phyloP scores from a whole-genome alignment of 1,139 yeast species.

The Blastobotrys arbuscula region DNA sequence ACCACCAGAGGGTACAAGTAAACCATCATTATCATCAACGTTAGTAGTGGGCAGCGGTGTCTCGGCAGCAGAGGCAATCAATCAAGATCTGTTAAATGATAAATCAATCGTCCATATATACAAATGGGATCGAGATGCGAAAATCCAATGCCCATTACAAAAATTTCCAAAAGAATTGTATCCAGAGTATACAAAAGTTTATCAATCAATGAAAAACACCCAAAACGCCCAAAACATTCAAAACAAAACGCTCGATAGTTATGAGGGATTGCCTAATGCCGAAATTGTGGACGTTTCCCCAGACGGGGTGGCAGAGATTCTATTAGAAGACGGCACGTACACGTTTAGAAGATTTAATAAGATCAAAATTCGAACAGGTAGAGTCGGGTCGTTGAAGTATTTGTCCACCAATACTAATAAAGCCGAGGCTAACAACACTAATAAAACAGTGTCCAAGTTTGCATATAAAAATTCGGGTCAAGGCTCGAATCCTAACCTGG shows the following conservation, averaged over 20 bases:
- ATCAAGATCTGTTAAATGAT: not conserved
- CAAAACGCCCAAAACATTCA: conserved; percentile 1
- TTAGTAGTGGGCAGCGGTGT: conserved; percentile 36
- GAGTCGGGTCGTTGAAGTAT: conserved; percentile 29
- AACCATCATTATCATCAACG: conserved; percentile 11
- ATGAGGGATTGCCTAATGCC: conserved; percentile 29
- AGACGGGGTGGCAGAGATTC: conserved; percentile 22
- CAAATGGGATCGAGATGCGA: conserved; percentile 24
- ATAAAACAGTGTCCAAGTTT: conserved; percentile 11
- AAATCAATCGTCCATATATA: conserved; percentile 27
- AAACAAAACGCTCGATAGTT: not conserved
- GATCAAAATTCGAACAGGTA: conserved; percentile 27
- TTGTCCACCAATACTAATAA: conserved; percentile 12
- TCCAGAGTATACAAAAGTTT: conserved; percentile 32
- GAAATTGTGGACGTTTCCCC: conserved; percentile 20
- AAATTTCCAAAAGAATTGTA: conserved; percentile 31
- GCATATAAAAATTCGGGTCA: conserved; percentile 9
- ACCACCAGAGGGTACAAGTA: conserved; percentile 13
- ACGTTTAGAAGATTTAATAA: conserved; percentile 16
- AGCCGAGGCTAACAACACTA: no score
- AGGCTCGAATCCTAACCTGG: conserved; percentile 10
- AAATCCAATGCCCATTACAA: conserved; percentile 27
- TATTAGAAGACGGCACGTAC: conserved; percentile 17
- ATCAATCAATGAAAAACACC: conserved; percentile 25
- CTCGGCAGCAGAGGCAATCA: conserved; percentile 35